phyloP scores from a whole-genome alignment of 805 yeast species.

The Sugiyamaella smithiae region DNA sequence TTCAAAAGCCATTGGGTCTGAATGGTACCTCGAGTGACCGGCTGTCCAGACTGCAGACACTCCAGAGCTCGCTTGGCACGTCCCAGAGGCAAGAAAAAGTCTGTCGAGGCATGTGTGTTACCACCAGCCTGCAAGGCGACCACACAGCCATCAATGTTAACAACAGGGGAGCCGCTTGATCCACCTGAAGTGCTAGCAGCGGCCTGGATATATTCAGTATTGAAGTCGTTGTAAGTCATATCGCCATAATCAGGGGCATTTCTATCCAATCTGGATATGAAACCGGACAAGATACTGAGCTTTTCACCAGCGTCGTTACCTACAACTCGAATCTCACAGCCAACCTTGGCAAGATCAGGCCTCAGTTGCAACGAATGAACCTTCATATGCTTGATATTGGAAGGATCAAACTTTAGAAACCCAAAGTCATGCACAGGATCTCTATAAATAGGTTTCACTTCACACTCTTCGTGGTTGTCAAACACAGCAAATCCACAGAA shows the following conservation, averaged over 20 bases:
- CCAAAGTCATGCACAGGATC: conserved; percentile 98
- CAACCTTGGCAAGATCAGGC: conserved; percentile 87
- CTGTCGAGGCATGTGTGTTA: conserved; percentile 85
- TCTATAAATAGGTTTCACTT: conserved; percentile 78
- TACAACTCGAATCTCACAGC: conserved; percentile 88
- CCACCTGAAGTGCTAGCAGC: conserved; percentile 97
- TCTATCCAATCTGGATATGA: conserved; percentile 78
- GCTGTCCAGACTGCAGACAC: conserved; percentile 58
- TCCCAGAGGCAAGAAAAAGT: conserved; percentile 83
- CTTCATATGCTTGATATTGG: conserved; percentile 66
- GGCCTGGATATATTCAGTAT: conserved; percentile 91
- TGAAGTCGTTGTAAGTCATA: conserved; percentile 85
- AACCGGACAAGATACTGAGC: conserved; percentile 82
- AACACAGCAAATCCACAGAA: conserved; percentile 88
- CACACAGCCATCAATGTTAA: conserved; percentile 79
- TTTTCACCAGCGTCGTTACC: conserved; percentile 98
- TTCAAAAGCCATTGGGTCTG: conserved; percentile 85
- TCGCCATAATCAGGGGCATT: conserved; percentile 94
- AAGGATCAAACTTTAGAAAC: conserved; percentile 74
- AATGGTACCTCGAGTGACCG: conserved; percentile 84
- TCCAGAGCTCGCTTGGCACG: conserved; percentile 77
- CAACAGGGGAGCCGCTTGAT: conserved; percentile 95
- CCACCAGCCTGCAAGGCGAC: conserved; percentile 96
- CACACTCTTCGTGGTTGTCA: conserved; percentile 92
- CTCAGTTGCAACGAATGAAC: conserved; percentile 62